Base-by-base conservation (phyloP, 2,329 filamentous ascomycete genomes). In the Sclerotinia glacialis region DNA sequence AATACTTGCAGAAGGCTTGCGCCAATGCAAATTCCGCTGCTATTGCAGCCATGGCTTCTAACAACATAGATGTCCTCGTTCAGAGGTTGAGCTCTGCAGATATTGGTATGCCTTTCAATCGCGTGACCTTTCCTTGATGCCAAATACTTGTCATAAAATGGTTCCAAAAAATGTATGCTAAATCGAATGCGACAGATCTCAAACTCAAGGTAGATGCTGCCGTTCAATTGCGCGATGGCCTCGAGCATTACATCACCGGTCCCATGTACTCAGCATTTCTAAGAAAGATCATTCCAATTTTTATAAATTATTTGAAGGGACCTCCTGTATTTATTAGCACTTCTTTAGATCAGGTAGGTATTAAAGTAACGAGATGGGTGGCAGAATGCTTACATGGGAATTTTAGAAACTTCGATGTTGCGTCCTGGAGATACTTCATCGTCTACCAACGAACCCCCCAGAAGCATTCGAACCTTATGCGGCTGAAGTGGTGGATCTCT, bases 371-470 rank as follows among this genome's bases (percentile, higher is more conserved):
- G 18, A 64, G 34, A 31, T 46, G 23, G n/a, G 53, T 37, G 60
- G 50, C n/a, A 42, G 14, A 23, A 49, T 55, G 58, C 65, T 65
- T 54, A 72, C 26, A 34, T 21, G 16, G 26, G 26, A 50, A 54
- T 49, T 14, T 50, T 72, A 92, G 88, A 96, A 93, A 86, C 82
- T 99, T 71, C 92, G 95, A 70, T 95, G 95, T 77, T 96, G 91
- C 77, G 86, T 96, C 59, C 89, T 99, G 72, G 96, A 99, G 79
- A 97, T 97, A 72, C 83, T 99, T 40, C 93, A 98, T 78, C 88
- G 95, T 70, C 80, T 99, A 55, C 87, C 87, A 7, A 83, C 93
- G 78, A 86, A 84, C 49, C 89, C 92, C 2, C 80, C 87, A 64
- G 93, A 97, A 73, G 87, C 87, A 0, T 89, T 97, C 79, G 93